These are phyloP conservation scores for Amniculicola lignicola DNA, from an alignment of 495 filamentous ascomycete species.

Conservation along the genomic window DNA sequence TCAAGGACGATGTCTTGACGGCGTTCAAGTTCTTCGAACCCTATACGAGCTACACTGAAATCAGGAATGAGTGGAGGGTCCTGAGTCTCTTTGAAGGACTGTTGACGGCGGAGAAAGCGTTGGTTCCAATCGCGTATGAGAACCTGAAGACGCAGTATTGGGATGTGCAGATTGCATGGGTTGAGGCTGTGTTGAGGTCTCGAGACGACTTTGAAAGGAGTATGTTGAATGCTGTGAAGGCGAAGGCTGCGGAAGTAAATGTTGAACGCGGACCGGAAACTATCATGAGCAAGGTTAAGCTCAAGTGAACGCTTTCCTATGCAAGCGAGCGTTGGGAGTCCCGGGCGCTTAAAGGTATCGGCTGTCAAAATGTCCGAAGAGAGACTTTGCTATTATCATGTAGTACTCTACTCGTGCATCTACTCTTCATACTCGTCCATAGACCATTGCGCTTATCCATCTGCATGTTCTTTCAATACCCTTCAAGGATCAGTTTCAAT, in stretches of 20 bases:
- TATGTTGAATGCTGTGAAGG: constrained; percentile 84
- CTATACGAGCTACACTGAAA: constrained; percentile 60
- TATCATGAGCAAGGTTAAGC: constrained; percentile 86
- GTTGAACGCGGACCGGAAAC: constrained; percentile 71
- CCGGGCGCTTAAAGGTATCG: too few species aligned
- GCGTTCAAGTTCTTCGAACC: constrained; percentile 70
- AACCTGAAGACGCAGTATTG: constrained; percentile 81
- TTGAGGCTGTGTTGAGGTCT: constrained; percentile 83
- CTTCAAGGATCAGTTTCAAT: too few species aligned
- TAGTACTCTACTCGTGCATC: too few species aligned
- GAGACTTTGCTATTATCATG: neutral
- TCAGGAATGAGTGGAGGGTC: constrained; percentile 90
- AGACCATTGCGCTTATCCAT: too few species aligned
- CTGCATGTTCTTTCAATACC: too few species aligned
- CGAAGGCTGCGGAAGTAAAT: constrained; percentile 76
- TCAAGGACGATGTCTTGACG: constrained; percentile 82
- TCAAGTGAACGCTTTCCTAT: neutral
- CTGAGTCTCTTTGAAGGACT: constrained; percentile 75
- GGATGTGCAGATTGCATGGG: constrained; percentile 94
- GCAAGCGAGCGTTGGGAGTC: too few species aligned
- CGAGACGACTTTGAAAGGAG: constrained; percentile 91
- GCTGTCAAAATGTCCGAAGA: too few species aligned
- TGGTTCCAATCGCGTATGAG: constrained; percentile 72
- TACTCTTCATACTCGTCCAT: too few species aligned
- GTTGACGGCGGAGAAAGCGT: constrained; percentile 70